Evolutionary conservation across 305 asterid species (phyloP).

Genomic region (Lippia alba): DNA sequence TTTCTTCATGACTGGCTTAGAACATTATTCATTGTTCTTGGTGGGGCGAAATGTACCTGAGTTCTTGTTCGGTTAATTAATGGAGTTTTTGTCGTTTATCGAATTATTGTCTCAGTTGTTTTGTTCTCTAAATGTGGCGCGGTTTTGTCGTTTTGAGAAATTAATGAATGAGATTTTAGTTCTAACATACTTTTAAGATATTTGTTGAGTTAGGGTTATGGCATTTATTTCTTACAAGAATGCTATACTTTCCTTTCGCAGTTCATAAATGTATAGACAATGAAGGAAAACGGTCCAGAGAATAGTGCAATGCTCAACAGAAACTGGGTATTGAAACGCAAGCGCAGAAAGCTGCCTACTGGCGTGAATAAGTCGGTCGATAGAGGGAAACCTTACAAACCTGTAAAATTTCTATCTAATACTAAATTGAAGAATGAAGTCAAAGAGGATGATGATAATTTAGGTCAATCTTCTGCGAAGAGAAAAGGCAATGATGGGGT

Average conservation of each 20-base stretch:
- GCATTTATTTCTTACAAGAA: constrained; percentile 23
- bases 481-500: constrained; percentile 94
- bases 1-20: no score
- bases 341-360: constrained; percentile 71
- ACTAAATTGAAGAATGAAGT: constrained; percentile 45
- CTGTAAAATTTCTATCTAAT: constrained; percentile 48
- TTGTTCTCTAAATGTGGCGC: constrained; percentile 1
- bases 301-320: constrained; percentile 61
- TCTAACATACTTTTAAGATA: neutral
- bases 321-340: constrained; percentile 86
- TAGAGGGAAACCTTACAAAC: constrained; percentile 49
- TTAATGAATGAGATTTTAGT: constrained; percentile 20
- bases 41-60: constrained; percentile 7
- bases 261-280: constrained; percentile 47
- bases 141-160: neutral
- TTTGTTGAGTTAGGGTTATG: neutral
- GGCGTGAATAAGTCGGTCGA: constrained; percentile 56
- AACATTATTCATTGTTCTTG: no score
- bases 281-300: constrained; percentile 67
- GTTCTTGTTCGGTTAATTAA: constrained; percentile 16
- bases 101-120: neutral
- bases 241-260: constrained; percentile 29
- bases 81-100: constrained; percentile 4
- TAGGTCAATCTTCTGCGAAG: constrained; percentile 54
- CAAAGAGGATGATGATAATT: constrained; percentile 53